A percentile compares a stretch with the other conserved stretches of the same genome.
phyloP scores from a whole-genome alignment of 2,329 filamentous ascomycete species.

The Zarea fungicola region DNA sequence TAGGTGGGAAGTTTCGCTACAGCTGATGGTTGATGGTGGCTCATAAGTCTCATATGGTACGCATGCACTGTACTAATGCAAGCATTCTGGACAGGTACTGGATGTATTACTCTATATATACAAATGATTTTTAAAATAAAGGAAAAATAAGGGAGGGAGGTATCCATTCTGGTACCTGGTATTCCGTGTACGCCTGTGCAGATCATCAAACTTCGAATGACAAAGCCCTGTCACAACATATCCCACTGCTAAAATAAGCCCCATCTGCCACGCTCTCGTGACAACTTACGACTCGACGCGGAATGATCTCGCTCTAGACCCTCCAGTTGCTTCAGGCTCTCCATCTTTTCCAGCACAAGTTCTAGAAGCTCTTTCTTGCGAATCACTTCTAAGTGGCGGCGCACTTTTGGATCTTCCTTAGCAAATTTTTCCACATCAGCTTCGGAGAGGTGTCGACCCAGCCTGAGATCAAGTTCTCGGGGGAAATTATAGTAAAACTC shows the following conservation, averaged over 20 bases:
- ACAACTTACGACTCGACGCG: slow-evolving; percentile 19
- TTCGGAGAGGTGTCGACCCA: slow-evolving; percentile 73
- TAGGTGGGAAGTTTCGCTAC: slow-evolving; percentile 89
- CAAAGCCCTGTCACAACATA: not conserved
- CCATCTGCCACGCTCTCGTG: slow-evolving; percentile 43
- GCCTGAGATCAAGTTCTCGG: slow-evolving; percentile 78
- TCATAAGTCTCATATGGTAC: not conserved
- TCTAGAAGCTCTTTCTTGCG: slow-evolving; percentile 88
- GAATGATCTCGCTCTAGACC: slow-evolving; percentile 58
- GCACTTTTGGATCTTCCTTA: slow-evolving; percentile 85
- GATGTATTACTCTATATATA: not conserved
- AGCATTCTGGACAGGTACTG: not conserved
- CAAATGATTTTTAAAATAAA: no score
- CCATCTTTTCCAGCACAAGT: slow-evolving; percentile 92
- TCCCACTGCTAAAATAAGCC: slow-evolving; percentile 38
- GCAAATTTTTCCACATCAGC: slow-evolving; percentile 86
- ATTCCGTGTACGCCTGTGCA: not conserved
- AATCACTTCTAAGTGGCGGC: slow-evolving; percentile 86
- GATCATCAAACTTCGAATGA: not conserved
- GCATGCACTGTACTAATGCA: not conserved
- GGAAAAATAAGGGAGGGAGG: slow-evolving; percentile 22
- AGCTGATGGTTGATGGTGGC: slow-evolving; percentile 50
- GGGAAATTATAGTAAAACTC: slow-evolving; percentile 99
- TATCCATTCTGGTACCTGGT: slow-evolving; percentile 21
- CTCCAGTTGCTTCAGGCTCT: slow-evolving; percentile 79